Evolutionary conservation across 78 protist species (phyloP).

Genomic region (Anaeramoeba ignava): DNA sequence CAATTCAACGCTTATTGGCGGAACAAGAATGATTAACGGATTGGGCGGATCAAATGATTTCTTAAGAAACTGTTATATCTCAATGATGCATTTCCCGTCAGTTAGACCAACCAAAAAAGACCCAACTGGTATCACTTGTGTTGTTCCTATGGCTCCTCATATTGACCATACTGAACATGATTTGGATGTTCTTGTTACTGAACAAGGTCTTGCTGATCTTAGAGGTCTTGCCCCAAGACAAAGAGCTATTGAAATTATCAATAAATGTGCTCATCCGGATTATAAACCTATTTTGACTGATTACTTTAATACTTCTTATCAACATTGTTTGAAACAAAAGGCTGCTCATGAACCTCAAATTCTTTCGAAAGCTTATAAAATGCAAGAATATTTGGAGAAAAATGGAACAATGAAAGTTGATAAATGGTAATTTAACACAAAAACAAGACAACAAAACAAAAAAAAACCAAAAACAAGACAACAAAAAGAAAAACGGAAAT

Average conservation of each 20-base stretch:
- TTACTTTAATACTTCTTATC: not conserved
- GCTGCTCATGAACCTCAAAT: constrained; percentile 2
- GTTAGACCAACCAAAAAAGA: constrained; percentile 39
- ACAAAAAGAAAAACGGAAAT: no score
- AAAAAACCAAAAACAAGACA: no score
- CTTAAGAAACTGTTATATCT: constrained; percentile 32
- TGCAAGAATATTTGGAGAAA: no score
- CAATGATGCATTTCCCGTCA: constrained; percentile 57
- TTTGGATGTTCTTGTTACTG: constrained; percentile 18
- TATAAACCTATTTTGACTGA: not conserved
- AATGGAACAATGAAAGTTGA: no score
- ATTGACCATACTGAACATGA: constrained; percentile 19
- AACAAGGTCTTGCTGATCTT: constrained; percentile 22
- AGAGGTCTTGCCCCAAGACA: constrained; percentile 14
- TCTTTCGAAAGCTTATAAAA: no score
- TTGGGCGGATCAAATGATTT: constrained; percentile 63
- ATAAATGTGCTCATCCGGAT: constrained; percentile 21
- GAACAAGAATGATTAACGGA: constrained; percentile 54
- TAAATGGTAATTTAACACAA: no score
- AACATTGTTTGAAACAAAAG: not conserved
- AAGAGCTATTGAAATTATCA: constrained; percentile 18
- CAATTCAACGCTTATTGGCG: constrained; percentile 39
- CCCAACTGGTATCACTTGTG: constrained; percentile 13
- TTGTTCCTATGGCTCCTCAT: constrained; percentile 22
- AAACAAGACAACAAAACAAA: no score